phyloP scores from a whole-genome alignment of 2,329 filamentous ascomycete genomes.

The Diaporthe vexans region DNA sequence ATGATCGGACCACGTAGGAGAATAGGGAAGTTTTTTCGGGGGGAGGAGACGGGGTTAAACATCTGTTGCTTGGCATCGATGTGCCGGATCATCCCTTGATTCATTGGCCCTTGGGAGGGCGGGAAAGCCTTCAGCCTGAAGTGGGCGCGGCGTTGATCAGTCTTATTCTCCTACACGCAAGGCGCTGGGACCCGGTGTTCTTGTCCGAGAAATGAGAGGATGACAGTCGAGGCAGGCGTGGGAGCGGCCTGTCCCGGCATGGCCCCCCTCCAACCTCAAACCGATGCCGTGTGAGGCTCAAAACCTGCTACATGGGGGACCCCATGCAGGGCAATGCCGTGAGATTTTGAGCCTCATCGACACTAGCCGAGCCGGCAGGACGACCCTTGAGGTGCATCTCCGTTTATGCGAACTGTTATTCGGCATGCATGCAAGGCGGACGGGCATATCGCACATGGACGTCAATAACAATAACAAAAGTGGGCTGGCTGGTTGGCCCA shows the following conservation, averaged over 20 bases:
- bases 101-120: constrained; percentile 13
- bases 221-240: neutral
- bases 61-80: neutral
- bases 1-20: constrained; percentile 7
- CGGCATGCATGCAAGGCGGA: constrained; percentile 3
- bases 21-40: constrained; percentile 10
- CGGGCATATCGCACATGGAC: neutral
- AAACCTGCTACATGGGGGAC: constrained; percentile 30
- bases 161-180: constrained; percentile 28
- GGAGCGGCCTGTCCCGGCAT: constrained; percentile 9
- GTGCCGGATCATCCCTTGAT: neutral
- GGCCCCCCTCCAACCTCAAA: constrained; percentile 30
- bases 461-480: neutral
- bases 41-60: constrained; percentile 5
- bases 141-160: constrained; percentile 8
- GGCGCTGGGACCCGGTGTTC: constrained; percentile 28
- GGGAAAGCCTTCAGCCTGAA: constrained; percentile 23
- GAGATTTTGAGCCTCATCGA: constrained; percentile 34
- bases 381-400: constrained; percentile 18
- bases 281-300: constrained; percentile 37
- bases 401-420: constrained; percentile 1
- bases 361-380: constrained; percentile 18
- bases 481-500: neutral
- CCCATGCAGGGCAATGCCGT: constrained; percentile 23
- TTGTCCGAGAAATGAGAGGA: constrained; percentile 19